Evolutionary conservation across 2,329 filamentous ascomycete species (phyloP).

Genomic region (Lithohypha guttulata): DNA sequence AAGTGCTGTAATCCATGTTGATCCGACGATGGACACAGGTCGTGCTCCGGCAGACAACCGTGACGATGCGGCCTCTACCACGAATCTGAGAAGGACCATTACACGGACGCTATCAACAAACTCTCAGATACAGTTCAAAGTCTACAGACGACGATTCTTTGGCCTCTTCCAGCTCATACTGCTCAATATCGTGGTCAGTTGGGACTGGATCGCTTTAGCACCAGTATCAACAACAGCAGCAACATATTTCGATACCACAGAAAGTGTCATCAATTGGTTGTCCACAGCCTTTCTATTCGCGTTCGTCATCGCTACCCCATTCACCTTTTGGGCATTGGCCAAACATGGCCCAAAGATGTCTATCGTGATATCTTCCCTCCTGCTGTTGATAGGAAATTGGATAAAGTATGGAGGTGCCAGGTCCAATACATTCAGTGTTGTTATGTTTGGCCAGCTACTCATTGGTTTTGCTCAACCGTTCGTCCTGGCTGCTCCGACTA

Average conservation of each 20-base stretch:
- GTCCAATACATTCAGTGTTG: conserved; percentile 53
- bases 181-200: conserved; percentile 85
- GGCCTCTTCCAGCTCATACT: conserved; percentile 73
- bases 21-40: no score
- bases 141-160: conserved; percentile 83
- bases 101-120: conserved; percentile 15
- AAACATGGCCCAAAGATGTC: conserved; percentile 56
- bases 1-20: no score
- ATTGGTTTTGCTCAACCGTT: conserved; percentile 87
- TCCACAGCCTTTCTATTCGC: conserved; percentile 79
- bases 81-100: conserved; percentile 7
- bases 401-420: conserved; percentile 66
- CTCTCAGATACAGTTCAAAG: conserved; percentile 31
- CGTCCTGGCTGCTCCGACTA: conserved; percentile 75
- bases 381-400: conserved; percentile 82
- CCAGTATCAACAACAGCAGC: conserved; percentile 67
- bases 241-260: conserved; percentile 61
- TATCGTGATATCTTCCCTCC: conserved; percentile 56
- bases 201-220: conserved; percentile 94
- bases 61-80: conserved; percentile 2
- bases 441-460: conserved; percentile 86
- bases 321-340: conserved; percentile 68
- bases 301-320: conserved; percentile 64
- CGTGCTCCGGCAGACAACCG: no score
- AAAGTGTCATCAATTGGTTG: conserved; percentile 82